These are phyloP conservation scores for Mucor velutinosus DNA, from an alignment of 371 early-diverging fungal genomes.

Conservation along the genomic window DNA sequence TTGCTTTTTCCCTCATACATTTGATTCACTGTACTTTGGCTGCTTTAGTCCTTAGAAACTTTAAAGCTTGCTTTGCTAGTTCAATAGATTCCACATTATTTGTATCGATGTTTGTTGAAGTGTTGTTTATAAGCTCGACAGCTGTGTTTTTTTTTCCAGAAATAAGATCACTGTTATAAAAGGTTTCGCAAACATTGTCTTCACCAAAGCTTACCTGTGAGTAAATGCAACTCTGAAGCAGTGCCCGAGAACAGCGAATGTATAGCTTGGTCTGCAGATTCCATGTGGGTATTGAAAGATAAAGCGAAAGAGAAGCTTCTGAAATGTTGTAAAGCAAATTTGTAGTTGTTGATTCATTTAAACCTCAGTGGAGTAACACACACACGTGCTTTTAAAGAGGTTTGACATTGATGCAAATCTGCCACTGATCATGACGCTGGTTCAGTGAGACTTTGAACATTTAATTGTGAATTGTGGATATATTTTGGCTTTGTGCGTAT, in stretches of 20 bases:
- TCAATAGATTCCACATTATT: not conserved
- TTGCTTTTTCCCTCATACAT: not conserved
- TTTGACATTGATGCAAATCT: not conserved
- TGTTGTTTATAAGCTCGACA: constrained; percentile 25
- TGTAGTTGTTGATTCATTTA: not conserved
- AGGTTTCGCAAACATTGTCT: not conserved
- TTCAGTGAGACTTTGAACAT: not conserved
- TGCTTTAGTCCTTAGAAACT: constrained; percentile 31
- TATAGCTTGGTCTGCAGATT: constrained; percentile 14
- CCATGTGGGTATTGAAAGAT: not conserved
- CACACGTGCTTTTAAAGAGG: not conserved
- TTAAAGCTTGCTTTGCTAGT: constrained; percentile 23
- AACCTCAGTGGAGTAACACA: not conserved
- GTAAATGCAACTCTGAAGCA: constrained; percentile 23
- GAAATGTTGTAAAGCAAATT: not conserved
- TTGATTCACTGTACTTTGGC: constrained; percentile 25
- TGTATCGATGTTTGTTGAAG: not conserved
- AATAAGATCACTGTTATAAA: not conserved
- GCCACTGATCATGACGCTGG: not conserved
- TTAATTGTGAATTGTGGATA: not conserved
- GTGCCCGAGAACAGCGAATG: constrained; percentile 24
- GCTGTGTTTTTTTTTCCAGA: constrained; percentile 10
- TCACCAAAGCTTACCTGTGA: constrained; percentile 17
- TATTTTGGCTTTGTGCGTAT: not conserved
- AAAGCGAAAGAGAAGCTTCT: not conserved